These are phyloP conservation scores for Cordyceps cicadae DNA, from an alignment of 2,329 filamentous ascomycete species.

Conservation along the genomic window DNA sequence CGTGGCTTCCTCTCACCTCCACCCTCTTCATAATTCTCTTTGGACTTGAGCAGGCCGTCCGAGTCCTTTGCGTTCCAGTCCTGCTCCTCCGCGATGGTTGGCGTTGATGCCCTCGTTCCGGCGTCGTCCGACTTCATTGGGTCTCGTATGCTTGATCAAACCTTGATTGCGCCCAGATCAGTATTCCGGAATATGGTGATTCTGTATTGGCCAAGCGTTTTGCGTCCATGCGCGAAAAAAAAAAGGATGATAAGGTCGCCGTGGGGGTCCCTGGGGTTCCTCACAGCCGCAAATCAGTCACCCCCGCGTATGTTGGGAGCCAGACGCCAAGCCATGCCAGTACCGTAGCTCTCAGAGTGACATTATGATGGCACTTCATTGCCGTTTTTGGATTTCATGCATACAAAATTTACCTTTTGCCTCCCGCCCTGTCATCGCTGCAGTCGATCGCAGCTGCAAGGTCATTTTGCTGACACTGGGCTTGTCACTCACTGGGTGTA, in stretches of 20 bases:
- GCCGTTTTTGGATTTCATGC: not conserved
- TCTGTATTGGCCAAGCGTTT: not conserved
- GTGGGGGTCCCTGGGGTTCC: too few species aligned
- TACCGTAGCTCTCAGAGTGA: not conserved
- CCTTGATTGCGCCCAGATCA: not conserved
- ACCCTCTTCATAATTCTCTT: not conserved
- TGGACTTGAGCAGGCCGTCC: not conserved
- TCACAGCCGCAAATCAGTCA: not conserved
- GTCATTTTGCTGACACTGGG: not conserved
- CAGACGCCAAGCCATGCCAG: not conserved
- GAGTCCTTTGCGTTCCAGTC: constrained; percentile 4
- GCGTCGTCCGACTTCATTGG: constrained; percentile 4
- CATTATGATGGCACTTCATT: not conserved
- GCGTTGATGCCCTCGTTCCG: not conserved
- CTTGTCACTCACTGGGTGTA: not conserved
- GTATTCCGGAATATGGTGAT: too few species aligned
- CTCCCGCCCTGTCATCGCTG: not conserved
- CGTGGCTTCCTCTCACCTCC: not conserved
- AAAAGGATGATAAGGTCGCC: too few species aligned
- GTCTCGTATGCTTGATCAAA: not conserved
- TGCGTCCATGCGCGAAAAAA: not conserved
- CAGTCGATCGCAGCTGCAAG: not conserved
- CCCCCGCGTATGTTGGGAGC: not conserved
- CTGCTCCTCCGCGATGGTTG: constrained; percentile 4
- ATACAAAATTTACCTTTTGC: not conserved